phyloP scores from a whole-genome alignment of 306 rosid species.

The Crotalaria pallida region DNA sequence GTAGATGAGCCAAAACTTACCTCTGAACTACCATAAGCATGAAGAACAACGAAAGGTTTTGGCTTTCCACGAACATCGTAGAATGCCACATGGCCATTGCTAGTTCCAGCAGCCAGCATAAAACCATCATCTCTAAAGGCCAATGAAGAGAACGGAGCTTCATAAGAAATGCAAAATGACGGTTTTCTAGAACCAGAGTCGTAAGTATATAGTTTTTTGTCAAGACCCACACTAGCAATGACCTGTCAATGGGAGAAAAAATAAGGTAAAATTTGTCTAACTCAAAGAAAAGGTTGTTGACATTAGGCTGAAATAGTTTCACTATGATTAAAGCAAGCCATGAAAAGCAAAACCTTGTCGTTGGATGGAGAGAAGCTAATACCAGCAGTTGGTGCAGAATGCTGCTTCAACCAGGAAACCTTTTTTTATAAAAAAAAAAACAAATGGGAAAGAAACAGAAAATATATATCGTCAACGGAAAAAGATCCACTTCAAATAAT shows the following conservation, averaged over 20 bases:
- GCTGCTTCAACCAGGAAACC: constrained; percentile 97
- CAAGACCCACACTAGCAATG: constrained; percentile 93
- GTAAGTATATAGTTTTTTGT: constrained; percentile 86
- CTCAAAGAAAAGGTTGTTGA: constrained; percentile 21
- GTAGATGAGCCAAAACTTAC: constrained; percentile 19
- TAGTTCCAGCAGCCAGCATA: constrained; percentile 96
- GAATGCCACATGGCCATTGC: constrained; percentile 93
- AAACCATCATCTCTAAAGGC: constrained; percentile 93
- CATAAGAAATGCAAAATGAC: constrained; percentile 75
- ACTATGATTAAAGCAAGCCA: constrained; percentile 4
- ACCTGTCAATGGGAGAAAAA: constrained; percentile 53
- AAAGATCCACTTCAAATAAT: constrained; percentile 1
- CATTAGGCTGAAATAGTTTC: constrained; percentile 18
- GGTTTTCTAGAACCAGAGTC: constrained; percentile 87
- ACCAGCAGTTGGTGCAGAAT: constrained; percentile 98
- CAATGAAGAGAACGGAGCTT: constrained; percentile 90
- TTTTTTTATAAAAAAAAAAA: constrained; percentile 7
- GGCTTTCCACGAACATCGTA: constrained; percentile 96
- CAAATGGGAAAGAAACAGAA: neutral
- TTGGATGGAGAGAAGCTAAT: constrained; percentile 93
- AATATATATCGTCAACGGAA: neutral
- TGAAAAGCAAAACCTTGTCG: constrained; percentile 69
- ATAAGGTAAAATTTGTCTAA: constrained; percentile 23
- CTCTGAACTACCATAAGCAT: constrained; percentile 66
- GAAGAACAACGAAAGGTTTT: constrained; percentile 85